A percentile compares a stretch with the other conserved stretches of the same genome.
Conservation (phyloP, 306 rosid genomes). For the Glycine latifolia region DNA sequence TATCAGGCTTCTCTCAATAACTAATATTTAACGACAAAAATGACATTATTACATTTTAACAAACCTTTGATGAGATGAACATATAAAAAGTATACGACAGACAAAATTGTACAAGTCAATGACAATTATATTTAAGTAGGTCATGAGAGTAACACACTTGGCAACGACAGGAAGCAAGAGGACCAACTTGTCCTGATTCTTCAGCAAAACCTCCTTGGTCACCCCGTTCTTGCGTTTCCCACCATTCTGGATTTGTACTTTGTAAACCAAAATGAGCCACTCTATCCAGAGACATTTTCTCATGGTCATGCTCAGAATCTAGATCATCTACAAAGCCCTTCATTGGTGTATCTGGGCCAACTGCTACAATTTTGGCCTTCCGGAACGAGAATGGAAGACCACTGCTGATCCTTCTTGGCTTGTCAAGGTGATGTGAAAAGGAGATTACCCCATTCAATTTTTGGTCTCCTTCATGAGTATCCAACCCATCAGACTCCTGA, state of each 20-base stretch:
- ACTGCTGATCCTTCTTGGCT: slow-evolving; percentile 45
- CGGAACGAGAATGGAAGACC: slow-evolving; percentile 56
- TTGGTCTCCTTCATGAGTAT: slow-evolving; percentile 58
- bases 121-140: slow-evolving; percentile 26
- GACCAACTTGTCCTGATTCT: slow-evolving; percentile 93
- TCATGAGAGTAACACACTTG: slow-evolving; percentile 63
- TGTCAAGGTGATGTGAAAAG: slow-evolving; percentile 41
- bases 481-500: slow-evolving; percentile 66
- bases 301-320: slow-evolving; percentile 53
- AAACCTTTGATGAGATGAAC: slow-evolving; percentile 33
- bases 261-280: slow-evolving; percentile 45
- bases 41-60: slow-evolving; percentile 29
- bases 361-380: slow-evolving; percentile 63
- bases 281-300: slow-evolving; percentile 40
- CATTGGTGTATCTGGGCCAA: slow-evolving; percentile 79
- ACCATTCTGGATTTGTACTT: slow-evolving; percentile 73
- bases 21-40: slow-evolving; percentile 13
- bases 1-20: slow-evolving; percentile 25
- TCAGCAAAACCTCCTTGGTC: slow-evolving; percentile 76
- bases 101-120: slow-evolving; percentile 9
- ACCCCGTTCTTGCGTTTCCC: slow-evolving; percentile 94
- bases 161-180: slow-evolving; percentile 89
- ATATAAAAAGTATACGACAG: slow-evolving; percentile 24
- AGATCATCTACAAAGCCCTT: slow-evolving; percentile 88
- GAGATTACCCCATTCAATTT: slow-evolving; percentile 47